A percentile compares a stretch with the other conserved stretches of the same genome.
phyloP scores from a whole-genome alignment of 352 stramenopile species.

The Globisporangium ultimum region DNA sequence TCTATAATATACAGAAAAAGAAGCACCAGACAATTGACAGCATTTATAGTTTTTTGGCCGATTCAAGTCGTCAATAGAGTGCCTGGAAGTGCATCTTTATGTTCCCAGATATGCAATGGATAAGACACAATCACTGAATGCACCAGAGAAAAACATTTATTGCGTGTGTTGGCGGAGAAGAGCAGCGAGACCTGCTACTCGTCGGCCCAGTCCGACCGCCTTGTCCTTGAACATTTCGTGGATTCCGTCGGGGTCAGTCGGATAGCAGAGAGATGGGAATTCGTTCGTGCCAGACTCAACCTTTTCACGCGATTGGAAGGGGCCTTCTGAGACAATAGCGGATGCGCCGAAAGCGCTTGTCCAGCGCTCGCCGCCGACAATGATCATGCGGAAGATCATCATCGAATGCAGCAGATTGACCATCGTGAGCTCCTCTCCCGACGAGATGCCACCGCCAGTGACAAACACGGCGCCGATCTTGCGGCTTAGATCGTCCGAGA shows the following conservation, averaged over 20 bases:
- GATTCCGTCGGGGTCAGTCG: slow-evolving; percentile 49
- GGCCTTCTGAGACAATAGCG: slow-evolving; percentile 74
- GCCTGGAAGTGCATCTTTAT: too few species aligned
- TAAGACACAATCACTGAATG: too few species aligned
- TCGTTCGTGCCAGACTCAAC: slow-evolving; percentile 16
- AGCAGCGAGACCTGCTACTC: slow-evolving; percentile 52
- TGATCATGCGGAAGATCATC: slow-evolving; percentile 86
- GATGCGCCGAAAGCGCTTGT: slow-evolving; percentile 83
- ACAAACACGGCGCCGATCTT: slow-evolving; percentile 88
- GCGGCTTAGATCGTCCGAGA: slow-evolving; percentile 66
- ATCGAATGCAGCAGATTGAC: slow-evolving; percentile 84
- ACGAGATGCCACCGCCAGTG: slow-evolving; percentile 73
- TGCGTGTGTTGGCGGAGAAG: slow-evolving; percentile 18
- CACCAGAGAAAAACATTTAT: not conserved
- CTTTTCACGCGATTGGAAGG: slow-evolving; percentile 34
- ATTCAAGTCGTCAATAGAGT: too few species aligned
- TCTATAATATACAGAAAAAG: too few species aligned
- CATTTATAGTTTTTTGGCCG: too few species aligned
- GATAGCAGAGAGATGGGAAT: slow-evolving; percentile 57
- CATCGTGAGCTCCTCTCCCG: slow-evolving; percentile 84
- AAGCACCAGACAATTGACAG: too few species aligned
- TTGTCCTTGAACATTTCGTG: slow-evolving; percentile 81
- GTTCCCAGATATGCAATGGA: too few species aligned
- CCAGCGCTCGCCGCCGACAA: slow-evolving; percentile 83
- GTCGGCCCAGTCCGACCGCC: slow-evolving; percentile 67